phyloP scores from a whole-genome alignment of 179 eudicot species.

The Heliamphora pulchella region DNA sequence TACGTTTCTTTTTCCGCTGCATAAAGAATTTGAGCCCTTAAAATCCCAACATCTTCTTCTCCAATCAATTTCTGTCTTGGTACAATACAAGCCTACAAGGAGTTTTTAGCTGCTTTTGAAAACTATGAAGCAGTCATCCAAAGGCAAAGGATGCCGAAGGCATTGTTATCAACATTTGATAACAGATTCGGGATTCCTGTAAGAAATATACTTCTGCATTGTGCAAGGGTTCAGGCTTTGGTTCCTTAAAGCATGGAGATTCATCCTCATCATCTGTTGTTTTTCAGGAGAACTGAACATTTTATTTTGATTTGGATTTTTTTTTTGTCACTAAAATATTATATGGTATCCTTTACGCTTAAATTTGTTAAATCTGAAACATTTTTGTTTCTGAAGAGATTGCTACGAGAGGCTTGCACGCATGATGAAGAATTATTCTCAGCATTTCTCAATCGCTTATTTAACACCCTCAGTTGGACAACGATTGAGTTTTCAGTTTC shows the following conservation, averaged over 20 bases:
- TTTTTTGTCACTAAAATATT: background rate
- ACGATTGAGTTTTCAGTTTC: slow-evolving; percentile 96
- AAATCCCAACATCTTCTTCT: slow-evolving; percentile 44
- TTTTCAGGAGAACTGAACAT: slow-evolving; percentile 45
- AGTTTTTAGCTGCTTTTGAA: slow-evolving; percentile 75
- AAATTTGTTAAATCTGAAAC: background rate
- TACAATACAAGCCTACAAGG: slow-evolving; percentile 55
- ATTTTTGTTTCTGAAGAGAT: slow-evolving; percentile 37
- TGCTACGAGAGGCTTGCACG: slow-evolving; percentile 68
- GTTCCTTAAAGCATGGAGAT: slow-evolving; percentile 71
- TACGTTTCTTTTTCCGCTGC: too few relatives aligned
- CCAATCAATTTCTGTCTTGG: slow-evolving; percentile 82
- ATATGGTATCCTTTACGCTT: background rate
- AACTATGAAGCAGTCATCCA: slow-evolving; percentile 71
- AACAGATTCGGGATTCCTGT: slow-evolving; percentile 93
- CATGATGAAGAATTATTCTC: slow-evolving; percentile 69
- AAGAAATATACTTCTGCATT: slow-evolving; percentile 69
- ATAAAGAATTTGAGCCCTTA: too few relatives aligned
- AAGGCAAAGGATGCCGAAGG: slow-evolving; percentile 47
- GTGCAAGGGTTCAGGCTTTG: slow-evolving; percentile 92
- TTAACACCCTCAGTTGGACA: slow-evolving; percentile 89
- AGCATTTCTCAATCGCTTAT: slow-evolving; percentile 75
- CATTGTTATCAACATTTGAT: slow-evolving; percentile 84
- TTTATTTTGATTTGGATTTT: slow-evolving; percentile 5
- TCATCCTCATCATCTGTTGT: slow-evolving; percentile 65